These are phyloP conservation scores for Vararia minispora DNA, from an alignment of 768 basidiomycete genomes.

Conservation along the genomic window DNA sequence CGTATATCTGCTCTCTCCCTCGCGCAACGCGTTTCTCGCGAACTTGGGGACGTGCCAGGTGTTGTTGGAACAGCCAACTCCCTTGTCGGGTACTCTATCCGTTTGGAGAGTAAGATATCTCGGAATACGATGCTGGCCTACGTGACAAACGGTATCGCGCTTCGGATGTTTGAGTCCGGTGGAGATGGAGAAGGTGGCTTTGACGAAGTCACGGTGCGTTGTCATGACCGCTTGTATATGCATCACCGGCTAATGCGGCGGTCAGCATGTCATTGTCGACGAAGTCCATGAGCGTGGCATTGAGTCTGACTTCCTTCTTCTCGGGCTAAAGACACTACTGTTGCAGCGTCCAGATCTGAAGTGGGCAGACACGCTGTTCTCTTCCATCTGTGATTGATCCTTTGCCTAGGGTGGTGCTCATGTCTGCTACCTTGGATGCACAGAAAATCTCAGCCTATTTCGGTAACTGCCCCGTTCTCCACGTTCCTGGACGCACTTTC, in stretches of 20 bases:
- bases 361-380: constrained; percentile 27
- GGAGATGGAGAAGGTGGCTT: constrained; percentile 65
- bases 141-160: constrained; percentile 89
- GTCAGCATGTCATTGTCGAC: constrained; percentile 87
- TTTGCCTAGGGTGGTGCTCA: constrained; percentile 68
- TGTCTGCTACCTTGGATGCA: constrained; percentile 94
- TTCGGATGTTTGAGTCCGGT: constrained; percentile 95
- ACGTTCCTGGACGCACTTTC: constrained; percentile 90
- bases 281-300: constrained; percentile 97
- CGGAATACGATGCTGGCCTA: constrained; percentile 71
- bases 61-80: constrained; percentile 67
- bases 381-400: neutral
- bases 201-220: constrained; percentile 84
- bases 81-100: constrained; percentile 89
- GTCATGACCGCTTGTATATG: neutral
- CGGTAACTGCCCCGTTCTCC: constrained; percentile 72
- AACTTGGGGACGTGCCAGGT: constrained; percentile 78
- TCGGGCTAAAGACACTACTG: constrained; percentile 81
- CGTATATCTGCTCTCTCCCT: constrained; percentile 94
- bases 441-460: constrained; percentile 86
- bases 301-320: constrained; percentile 93
- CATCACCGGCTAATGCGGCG: neutral
- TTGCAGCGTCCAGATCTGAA: constrained; percentile 73
- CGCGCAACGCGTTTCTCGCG: constrained; percentile 87
- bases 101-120: constrained; percentile 80